Evolutionary conservation across 345 rosid species (phyloP).

Genomic region (Salix purpurea): DNA sequence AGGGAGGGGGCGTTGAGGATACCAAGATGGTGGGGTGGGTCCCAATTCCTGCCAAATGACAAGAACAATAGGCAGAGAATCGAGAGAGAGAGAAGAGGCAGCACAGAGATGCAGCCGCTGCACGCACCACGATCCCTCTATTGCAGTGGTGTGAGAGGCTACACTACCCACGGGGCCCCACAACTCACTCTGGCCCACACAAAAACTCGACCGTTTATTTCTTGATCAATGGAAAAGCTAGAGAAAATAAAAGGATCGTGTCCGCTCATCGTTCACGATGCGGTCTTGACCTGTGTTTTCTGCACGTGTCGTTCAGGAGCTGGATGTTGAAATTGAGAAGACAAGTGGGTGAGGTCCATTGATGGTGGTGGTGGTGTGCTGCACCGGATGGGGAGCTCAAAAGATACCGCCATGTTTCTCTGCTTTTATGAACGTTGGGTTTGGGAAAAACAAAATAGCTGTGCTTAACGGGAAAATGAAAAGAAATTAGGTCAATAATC

Average conservation of each 20-base stretch:
- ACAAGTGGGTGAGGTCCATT: background rate
- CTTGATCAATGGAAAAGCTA: background rate
- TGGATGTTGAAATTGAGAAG: background rate
- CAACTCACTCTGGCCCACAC: background rate
- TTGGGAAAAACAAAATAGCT: background rate
- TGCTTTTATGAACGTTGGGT: background rate
- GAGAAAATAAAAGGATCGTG: background rate
- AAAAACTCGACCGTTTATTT: slow-evolving; percentile 14
- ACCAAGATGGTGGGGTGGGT: slow-evolving; percentile 15
- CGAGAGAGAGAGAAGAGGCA: background rate
- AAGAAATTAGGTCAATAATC: background rate
- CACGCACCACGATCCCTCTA: background rate
- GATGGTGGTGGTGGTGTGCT: background rate
- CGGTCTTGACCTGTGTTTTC: background rate
- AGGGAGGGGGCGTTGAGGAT: background rate
- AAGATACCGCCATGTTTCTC: background rate
- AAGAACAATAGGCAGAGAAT: background rate
- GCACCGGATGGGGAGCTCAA: background rate
- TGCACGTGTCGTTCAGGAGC: background rate
- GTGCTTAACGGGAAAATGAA: background rate
- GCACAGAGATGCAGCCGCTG: background rate
- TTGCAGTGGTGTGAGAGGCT: background rate
- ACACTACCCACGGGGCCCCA: slow-evolving; percentile 9
- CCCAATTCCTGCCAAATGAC: background rate
- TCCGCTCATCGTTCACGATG: background rate